Percentiles rank a stretch among this genome's conserved stretches.
These are phyloP conservation scores for Fusarium sp. DNA, from an alignment of 2,329 filamentous ascomycete genomes.

Conservation along the genomic window DNA sequence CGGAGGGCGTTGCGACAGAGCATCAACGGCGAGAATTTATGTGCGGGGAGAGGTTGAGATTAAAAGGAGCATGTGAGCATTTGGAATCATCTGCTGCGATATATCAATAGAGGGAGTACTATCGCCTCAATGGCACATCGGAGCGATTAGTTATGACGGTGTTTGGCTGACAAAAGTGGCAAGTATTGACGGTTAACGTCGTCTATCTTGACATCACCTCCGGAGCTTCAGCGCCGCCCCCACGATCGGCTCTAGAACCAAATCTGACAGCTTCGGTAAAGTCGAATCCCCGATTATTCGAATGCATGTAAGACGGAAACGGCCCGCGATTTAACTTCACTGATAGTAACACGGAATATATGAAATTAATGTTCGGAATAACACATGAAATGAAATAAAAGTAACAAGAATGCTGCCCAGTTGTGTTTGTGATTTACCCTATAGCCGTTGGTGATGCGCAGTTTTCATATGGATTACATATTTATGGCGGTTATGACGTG, in stretches of 20 bases:
- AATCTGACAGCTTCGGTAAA: slow-evolving; percentile 1
- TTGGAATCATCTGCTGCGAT: slow-evolving; percentile 17
- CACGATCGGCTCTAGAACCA: slow-evolving; percentile 9
- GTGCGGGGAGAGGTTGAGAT: not conserved
- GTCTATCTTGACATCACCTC: slow-evolving; percentile 42
- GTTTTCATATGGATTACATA: not conserved
- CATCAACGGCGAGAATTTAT: slow-evolving; percentile 48
- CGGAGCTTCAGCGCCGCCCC: slow-evolving; percentile 25
- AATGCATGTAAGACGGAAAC: slow-evolving; percentile 32
- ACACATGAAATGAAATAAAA: not conserved
- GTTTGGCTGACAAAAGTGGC: slow-evolving; percentile 40
- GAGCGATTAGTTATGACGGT: not conserved
- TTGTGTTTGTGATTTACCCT: slow-evolving; percentile 5
- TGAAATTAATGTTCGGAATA: not conserved
- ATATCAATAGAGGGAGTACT: not conserved
- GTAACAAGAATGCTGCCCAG: not conserved
- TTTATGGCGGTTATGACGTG: not conserved
- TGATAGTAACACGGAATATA: not conserved
- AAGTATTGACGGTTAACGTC: slow-evolving; percentile 27
- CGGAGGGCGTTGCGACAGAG: slow-evolving; percentile 49
- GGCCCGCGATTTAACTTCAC: slow-evolving; percentile 15
- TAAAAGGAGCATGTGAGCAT: slow-evolving; percentile 16
- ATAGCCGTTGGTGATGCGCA: not conserved
- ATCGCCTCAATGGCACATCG: slow-evolving; percentile 3
- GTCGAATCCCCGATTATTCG: slow-evolving; percentile 17